These are phyloP conservation scores for Termitomyces sp. DNA, from an alignment of 768 basidiomycete species.

Conservation along the genomic window DNA sequence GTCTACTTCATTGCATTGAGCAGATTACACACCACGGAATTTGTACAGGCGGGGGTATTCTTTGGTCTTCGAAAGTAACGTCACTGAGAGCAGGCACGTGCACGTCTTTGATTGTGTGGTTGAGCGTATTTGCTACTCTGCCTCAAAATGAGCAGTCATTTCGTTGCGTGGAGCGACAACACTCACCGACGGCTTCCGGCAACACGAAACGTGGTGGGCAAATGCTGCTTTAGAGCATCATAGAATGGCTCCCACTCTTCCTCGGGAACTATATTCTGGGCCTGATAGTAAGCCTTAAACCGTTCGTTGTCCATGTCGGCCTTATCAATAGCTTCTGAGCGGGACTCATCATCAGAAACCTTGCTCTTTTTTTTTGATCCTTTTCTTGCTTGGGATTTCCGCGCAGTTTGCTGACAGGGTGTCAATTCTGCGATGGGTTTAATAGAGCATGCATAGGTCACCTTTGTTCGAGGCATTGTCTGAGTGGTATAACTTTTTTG, in stretches of 20 bases:
- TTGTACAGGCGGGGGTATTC: slow-evolving; percentile 73
- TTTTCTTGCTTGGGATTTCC: background rate
- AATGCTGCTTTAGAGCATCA: slow-evolving; percentile 55
- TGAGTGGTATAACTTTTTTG: background rate
- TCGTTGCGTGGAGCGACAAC: background rate
- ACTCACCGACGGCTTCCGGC: slow-evolving; percentile 81
- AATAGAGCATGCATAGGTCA: background rate
- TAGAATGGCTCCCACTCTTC: slow-evolving; percentile 80
- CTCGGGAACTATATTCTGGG: slow-evolving; percentile 70
- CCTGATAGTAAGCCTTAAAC: slow-evolving; percentile 63
- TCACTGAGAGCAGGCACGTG: slow-evolving; percentile 76
- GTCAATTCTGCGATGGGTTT: background rate
- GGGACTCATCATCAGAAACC: slow-evolving; percentile 24
- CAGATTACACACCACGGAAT: slow-evolving; percentile 66
- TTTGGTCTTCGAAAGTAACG: slow-evolving; percentile 71
- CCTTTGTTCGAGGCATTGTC: slow-evolving; percentile 3
- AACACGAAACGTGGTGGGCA: slow-evolving; percentile 94
- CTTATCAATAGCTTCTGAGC: slow-evolving; percentile 52
- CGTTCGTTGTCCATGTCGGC: slow-evolving; percentile 68
- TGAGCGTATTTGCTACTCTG: slow-evolving; percentile 70
- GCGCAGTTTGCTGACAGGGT: background rate
- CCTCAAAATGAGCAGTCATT: slow-evolving; percentile 5
- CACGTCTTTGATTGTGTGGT: slow-evolving; percentile 66
- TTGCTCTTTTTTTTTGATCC: background rate
- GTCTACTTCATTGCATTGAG: background rate